Conservation (phyloP, 768 basidiomycete species). For the Leccinum subtestaceum region DNA sequence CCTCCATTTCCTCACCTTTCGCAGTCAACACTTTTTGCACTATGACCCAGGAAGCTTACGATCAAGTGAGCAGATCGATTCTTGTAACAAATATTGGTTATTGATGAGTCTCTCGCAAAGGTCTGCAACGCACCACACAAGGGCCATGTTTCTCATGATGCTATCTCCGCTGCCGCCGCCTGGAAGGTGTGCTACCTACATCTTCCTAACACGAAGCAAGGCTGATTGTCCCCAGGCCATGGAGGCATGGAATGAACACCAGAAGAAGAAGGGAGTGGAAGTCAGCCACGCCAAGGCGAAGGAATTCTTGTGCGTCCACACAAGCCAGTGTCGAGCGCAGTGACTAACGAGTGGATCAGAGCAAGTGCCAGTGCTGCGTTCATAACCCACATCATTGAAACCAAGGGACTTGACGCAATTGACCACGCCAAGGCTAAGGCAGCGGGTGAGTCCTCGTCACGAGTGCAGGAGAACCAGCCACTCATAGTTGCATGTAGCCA, state of each 20-base stretch:
- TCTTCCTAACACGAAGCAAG: background rate
- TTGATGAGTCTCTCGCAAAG: constrained; percentile 29
- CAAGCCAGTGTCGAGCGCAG: background rate
- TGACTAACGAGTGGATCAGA: constrained; percentile 25
- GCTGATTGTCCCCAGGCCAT: constrained; percentile 42
- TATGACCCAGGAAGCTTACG: constrained; percentile 19
- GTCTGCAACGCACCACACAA: constrained; percentile 50
- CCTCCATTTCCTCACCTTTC: background rate
- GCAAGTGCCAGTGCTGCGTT: constrained; percentile 56
- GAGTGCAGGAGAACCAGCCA: background rate
- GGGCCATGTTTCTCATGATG: constrained; percentile 59
- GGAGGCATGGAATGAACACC: constrained; percentile 61
- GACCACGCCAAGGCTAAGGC: constrained; percentile 43
- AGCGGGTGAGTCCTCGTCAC: constrained; percentile 25
- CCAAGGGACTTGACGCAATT: constrained; percentile 52
- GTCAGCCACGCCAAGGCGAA: constrained; percentile 53
- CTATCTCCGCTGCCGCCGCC: constrained; percentile 64
- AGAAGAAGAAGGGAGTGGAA: constrained; percentile 46
- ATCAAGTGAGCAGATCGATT: constrained; percentile 17
- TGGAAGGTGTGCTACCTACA: constrained; percentile 46
- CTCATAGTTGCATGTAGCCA: constrained; percentile 13
- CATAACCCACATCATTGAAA: constrained; percentile 53
- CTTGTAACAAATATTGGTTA: too few species aligned
- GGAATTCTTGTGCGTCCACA: constrained; percentile 44
- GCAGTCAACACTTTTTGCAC: background rate